phyloP scores from a whole-genome alignment of 768 basidiomycete genomes.

The Leucosporidium creatinivorum region DNA sequence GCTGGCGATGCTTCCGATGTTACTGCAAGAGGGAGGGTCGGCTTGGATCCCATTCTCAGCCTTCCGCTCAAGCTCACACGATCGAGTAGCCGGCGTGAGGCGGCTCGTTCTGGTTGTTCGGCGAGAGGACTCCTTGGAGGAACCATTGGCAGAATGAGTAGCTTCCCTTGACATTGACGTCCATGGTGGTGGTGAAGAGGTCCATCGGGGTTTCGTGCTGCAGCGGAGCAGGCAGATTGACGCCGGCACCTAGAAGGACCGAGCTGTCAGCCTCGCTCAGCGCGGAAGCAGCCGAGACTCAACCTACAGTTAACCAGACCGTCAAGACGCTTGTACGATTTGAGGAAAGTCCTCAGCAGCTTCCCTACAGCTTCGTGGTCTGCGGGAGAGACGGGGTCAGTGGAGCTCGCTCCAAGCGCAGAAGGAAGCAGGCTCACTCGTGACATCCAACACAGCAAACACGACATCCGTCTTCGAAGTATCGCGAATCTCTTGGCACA shows the following conservation, averaged over 20 bases:
- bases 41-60: not conserved
- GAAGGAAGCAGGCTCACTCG: not conserved
- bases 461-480: constrained; percentile 9
- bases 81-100: constrained; percentile 21
- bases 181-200: constrained; percentile 5
- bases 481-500: constrained; percentile 12
- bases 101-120: not conserved
- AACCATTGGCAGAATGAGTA: constrained; percentile 27
- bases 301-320: constrained; percentile 32
- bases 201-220: constrained; percentile 3
- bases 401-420: not conserved
- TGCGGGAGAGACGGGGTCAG: not conserved
- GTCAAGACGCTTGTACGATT: constrained; percentile 24
- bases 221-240: constrained; percentile 11
- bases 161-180: constrained; percentile 19
- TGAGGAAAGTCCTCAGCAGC: constrained; percentile 25
- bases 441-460: constrained; percentile 10
- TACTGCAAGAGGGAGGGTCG: not conserved
- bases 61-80: constrained; percentile 5
- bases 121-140: not conserved
- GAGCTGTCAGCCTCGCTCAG: not conserved
- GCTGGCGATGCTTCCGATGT: constrained; percentile 21
- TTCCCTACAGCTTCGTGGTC: constrained; percentile 23
- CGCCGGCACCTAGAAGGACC: not conserved
- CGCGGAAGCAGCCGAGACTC: not conserved